These are phyloP conservation scores for Didymella lethalis DNA, from an alignment of 2,329 filamentous ascomycete species.

Conservation along the genomic window DNA sequence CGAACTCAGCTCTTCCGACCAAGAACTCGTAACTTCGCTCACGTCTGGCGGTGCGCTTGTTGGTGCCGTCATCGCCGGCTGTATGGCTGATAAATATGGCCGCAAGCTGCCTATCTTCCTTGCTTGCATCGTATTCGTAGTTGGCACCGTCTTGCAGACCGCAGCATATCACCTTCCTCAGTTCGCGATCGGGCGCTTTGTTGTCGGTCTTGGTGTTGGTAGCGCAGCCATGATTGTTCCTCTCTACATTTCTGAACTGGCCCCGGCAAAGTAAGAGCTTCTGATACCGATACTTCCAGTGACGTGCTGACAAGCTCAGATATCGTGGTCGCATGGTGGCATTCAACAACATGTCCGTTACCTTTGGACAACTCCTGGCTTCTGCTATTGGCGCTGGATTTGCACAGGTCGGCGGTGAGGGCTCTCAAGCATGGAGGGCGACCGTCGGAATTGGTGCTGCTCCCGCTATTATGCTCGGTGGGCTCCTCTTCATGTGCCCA, in stretches of 20 bases:
- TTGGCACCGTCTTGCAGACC: constrained; percentile 42
- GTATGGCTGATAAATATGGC: constrained; percentile 48
- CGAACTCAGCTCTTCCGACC: constrained; percentile 43
- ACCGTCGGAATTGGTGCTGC: constrained; percentile 49
- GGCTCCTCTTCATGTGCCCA: constrained; percentile 47
- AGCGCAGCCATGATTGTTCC: constrained; percentile 44
- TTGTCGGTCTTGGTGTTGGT: constrained; percentile 44
- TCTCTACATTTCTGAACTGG: constrained; percentile 42
- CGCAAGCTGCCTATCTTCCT: constrained; percentile 43
- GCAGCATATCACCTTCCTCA: constrained; percentile 37
- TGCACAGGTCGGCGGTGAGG: constrained; percentile 43
- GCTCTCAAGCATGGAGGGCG: constrained; percentile 46
- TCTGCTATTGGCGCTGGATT: constrained; percentile 47
- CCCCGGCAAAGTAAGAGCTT: constrained; percentile 35
- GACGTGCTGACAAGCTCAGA: not conserved
- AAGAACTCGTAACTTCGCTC: constrained; percentile 52
- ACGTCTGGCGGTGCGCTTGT: constrained; percentile 50
- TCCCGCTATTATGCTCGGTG: constrained; percentile 47
- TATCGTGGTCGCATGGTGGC: constrained; percentile 47
- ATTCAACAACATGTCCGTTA: constrained; percentile 39
- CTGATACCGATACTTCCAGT: not conserved
- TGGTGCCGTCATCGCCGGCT: constrained; percentile 48
- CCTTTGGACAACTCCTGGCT: constrained; percentile 44
- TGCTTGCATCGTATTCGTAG: constrained; percentile 41
- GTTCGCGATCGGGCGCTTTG: constrained; percentile 42